Evolutionary conservation across 257 asterid genomes (phyloP).

Genomic region (Gentiana dahurica): DNA sequence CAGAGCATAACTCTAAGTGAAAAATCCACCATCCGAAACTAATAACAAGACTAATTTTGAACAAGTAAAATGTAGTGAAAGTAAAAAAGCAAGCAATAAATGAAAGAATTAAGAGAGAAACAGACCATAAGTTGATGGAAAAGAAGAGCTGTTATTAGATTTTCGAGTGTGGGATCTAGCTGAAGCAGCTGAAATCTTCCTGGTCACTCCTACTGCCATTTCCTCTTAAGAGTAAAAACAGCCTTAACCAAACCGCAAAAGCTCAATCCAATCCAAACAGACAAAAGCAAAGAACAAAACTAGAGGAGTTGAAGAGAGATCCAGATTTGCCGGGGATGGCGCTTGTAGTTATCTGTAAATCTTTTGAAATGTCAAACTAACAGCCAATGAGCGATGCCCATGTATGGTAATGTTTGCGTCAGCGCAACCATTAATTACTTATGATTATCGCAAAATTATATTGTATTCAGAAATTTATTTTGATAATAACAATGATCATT

Average conservation of each 20-base stretch:
- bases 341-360: no score
- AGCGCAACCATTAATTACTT: no score
- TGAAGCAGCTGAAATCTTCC: slow-evolving; percentile 68
- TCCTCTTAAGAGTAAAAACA: not conserved
- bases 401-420: no score
- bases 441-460: no score
- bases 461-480: no score
- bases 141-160: slow-evolving; percentile 28
- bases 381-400: no score
- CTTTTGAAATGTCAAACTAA: no score
- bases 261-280: not conserved
- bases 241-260: not conserved
- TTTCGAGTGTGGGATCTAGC: slow-evolving; percentile 79
- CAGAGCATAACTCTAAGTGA: no score
- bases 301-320: not conserved
- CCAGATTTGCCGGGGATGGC: not conserved
- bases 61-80: not conserved
- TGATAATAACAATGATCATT: no score
- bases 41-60: no score
- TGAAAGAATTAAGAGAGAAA: not conserved
- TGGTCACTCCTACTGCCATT: slow-evolving; percentile 54
- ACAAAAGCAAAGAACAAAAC: not conserved
- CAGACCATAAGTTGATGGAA: slow-evolving; percentile 36
- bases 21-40: no score
- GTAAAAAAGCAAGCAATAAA: no score